phyloP scores from a whole-genome alignment of 108 stramenopile genomes.

The Skeletonema potamos region DNA sequence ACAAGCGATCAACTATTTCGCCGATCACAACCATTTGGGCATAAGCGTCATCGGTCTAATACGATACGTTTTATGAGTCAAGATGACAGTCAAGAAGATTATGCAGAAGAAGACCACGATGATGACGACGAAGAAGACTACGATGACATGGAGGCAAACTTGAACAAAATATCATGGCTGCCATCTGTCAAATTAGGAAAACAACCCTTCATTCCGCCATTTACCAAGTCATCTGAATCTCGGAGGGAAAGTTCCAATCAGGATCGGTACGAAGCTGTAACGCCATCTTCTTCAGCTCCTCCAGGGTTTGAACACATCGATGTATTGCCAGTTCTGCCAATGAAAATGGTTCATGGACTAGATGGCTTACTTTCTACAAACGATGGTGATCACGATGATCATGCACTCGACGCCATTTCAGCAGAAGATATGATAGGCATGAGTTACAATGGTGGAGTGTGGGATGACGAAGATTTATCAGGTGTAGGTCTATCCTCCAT shows the following conservation, averaged over 20 bases:
- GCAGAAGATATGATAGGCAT: background rate
- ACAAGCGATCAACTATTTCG: background rate
- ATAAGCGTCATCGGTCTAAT: background rate
- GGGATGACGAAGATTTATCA: slow-evolving; percentile 8
- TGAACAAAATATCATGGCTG: slow-evolving; percentile 35
- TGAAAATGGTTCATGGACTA: slow-evolving; percentile 35
- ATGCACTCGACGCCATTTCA: background rate
- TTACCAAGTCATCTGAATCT: background rate
- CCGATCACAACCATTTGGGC: background rate
- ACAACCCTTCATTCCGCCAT: background rate
- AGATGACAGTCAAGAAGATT: background rate
- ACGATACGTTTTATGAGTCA: background rate
- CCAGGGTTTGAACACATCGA: slow-evolving; percentile 9
- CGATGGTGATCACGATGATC: background rate
- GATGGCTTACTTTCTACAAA: background rate
- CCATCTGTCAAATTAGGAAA: slow-evolving; percentile 22
- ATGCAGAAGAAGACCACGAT: background rate
- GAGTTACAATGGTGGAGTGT: slow-evolving; percentile 1
- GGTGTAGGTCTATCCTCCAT: background rate
- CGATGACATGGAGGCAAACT: slow-evolving; percentile 5
- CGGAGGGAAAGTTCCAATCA: slow-evolving; percentile 3
- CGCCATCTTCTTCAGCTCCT: background rate
- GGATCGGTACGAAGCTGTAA: background rate
- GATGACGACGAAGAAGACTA: slow-evolving; percentile 16
- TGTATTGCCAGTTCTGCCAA: slow-evolving; percentile 26